Base-by-base conservation (phyloP, 192 early-diverging fungal genomes). In the Coemansia sp. region DNA sequence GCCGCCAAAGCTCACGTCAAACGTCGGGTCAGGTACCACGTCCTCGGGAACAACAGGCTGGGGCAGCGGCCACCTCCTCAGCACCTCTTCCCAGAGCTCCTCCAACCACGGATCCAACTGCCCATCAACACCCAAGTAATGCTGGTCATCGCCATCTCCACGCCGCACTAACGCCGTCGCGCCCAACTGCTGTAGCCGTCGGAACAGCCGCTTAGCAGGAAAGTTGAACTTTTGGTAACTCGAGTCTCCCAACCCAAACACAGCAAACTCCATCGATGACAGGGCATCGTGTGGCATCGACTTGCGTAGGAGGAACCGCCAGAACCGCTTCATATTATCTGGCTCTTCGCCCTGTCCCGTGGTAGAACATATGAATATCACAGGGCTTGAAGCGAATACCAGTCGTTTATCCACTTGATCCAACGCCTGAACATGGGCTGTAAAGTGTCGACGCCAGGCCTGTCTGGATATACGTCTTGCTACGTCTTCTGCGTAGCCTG, bases 181-280 rank as follows among this genome's bases (percentile, higher is more conserved):
- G 20, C 97, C 97, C 27, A 99, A 84, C 64, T 98, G 92, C 59
- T 85, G 64, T 61, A 98, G 77, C 39, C 97, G 85, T 41, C 92
- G 90, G 78, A 89, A 85, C 55, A 99, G 85, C 67, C 97, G 95
- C 72, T 97, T 97, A 1, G 93, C 91, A 3, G 96, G 91, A 79
- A 88, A 95, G 74, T 98, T 98, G 86, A 93, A 99, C 88, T 89
- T 91, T 65, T 75, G 62, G 75, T 97, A 99, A 29, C 93, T 94
- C 19, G 95, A 97, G 77, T 99, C 97, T 24, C 97, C 97, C 39
- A 95, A 86, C 2, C 96, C 97, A 85, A 98, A 93, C 20, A 99
- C 96, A 4, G 92, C 91, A 77, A 90, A 93, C 41, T 85, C 56
- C 74, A 92, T 63, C n/a, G 85, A 74, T 13, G 70, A 64, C n/a